A percentile compares a stretch with the other conserved stretches of the same genome.
phyloP scores from a whole-genome alignment of 176 grass and related monocot species.

The Thalia dealbata region DNA sequence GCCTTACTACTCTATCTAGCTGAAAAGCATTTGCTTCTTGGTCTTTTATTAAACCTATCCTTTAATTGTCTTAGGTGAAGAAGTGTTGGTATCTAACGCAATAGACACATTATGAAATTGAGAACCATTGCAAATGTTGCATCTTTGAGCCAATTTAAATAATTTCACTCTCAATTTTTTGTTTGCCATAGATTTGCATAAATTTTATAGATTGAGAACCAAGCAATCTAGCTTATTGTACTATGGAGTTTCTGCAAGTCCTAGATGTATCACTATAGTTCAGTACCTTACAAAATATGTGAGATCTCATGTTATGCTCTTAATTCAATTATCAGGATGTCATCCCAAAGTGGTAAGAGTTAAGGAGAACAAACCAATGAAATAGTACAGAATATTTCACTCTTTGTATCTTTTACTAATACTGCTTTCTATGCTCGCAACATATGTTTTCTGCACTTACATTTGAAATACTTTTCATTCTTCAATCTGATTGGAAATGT shows the following conservation, averaged over 20 bases:
- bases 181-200: not conserved
- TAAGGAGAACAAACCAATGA: not conserved
- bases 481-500: not conserved
- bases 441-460: not conserved
- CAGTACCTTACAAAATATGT: not conserved
- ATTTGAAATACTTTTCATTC: not conserved
- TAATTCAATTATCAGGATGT: not conserved
- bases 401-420: not conserved
- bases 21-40: too few species aligned
- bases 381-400: not conserved
- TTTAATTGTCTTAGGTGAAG: too few species aligned
- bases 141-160: too few species aligned
- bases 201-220: not conserved
- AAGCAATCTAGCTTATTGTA: not conserved
- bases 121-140: too few species aligned
- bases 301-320: not conserved
- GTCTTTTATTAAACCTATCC: too few species aligned
- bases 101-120: too few species aligned
- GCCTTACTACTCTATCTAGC: too few species aligned
- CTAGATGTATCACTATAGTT: not conserved
- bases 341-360: not conserved
- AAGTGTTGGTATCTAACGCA: too few species aligned
- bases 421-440: not conserved
- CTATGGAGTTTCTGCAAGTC: not conserved
- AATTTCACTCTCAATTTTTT: not conserved